Percentiles rank a stretch among this genome's conserved stretches.
Conservation (phyloP, 2,329 filamentous ascomycete genomes). For the Beauveria medogensis region DNA sequence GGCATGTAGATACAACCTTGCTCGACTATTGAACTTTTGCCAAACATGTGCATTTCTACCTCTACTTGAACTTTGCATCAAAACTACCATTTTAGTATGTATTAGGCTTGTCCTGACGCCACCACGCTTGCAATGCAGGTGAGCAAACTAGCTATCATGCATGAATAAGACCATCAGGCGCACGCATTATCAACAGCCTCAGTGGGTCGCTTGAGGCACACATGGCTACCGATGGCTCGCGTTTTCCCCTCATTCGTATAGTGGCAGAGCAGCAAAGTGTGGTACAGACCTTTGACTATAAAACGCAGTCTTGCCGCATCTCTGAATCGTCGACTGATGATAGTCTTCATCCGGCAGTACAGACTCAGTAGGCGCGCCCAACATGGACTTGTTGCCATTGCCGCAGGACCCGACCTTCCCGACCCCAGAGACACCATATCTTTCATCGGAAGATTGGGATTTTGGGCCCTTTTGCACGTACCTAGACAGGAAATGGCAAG, state of each 20-base stretch:
- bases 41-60: not conserved
- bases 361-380: not conserved
- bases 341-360: not conserved
- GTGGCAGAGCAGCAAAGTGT: not conserved
- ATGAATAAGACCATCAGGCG: not conserved
- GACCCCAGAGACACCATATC: constrained; percentile 16
- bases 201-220: not conserved
- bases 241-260: constrained; percentile 1
- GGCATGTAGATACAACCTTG: not conserved
- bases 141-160: not conserved
- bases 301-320: not conserved
- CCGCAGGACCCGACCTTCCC: constrained; percentile 15
- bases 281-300: not conserved
- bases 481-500: constrained; percentile 14
- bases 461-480: constrained; percentile 20
- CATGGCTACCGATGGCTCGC: not conserved
- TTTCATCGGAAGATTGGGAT: constrained; percentile 20
- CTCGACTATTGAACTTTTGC: not conserved
- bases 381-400: constrained; percentile 17
- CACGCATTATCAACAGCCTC: not conserved
- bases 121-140: too few relatives aligned
- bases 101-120: too few relatives aligned
- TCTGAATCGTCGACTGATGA: not conserved
- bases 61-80: not conserved
- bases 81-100: accelerated